Evolutionary conservation across 352 stramenopile species (phyloP).

Genomic region (Pythium biforme): DNA sequence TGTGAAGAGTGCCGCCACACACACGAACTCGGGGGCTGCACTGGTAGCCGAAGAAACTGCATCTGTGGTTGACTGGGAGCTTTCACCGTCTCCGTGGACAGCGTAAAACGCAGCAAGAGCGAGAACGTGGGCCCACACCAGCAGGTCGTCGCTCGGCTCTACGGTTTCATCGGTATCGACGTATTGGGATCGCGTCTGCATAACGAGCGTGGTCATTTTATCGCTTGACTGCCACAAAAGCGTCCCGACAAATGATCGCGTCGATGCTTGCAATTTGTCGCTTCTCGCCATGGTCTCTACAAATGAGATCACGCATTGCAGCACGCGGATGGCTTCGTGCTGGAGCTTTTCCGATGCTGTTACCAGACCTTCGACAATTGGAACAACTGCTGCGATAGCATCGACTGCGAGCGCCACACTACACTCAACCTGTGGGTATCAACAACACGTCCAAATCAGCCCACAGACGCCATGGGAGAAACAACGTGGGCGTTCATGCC

Average conservation of each 20-base stretch:
- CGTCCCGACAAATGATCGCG: conserved; percentile 19
- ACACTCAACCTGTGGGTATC: conserved; percentile 18
- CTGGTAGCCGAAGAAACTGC: neutral
- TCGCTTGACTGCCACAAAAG: conserved; percentile 18
- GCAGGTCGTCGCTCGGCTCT: neutral
- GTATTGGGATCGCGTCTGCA: conserved; percentile 18
- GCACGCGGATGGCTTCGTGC: conserved; percentile 20
- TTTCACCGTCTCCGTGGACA: conserved; percentile 4
- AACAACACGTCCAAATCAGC: neutral
- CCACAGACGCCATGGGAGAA: no score
- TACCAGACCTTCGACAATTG: conserved; percentile 9
- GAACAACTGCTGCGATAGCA: conserved; percentile 18
- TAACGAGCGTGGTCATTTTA: conserved; percentile 16
- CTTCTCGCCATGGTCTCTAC: conserved; percentile 18
- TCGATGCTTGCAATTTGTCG: conserved; percentile 25
- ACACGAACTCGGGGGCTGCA: neutral
- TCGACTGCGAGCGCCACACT: conserved; percentile 22
- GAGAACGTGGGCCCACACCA: conserved; percentile 10
- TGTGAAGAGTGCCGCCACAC: conserved; percentile 33
- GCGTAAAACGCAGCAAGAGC: conserved; percentile 8
- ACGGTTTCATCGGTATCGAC: conserved; percentile 4
- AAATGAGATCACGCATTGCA: conserved; percentile 18
- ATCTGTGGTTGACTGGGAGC: neutral
- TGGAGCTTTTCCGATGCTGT: conserved; percentile 14
- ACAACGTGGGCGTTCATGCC: neutral